Base-by-base conservation (phyloP, 139 green algal genomes). In the Chlorella sp. region DNA sequence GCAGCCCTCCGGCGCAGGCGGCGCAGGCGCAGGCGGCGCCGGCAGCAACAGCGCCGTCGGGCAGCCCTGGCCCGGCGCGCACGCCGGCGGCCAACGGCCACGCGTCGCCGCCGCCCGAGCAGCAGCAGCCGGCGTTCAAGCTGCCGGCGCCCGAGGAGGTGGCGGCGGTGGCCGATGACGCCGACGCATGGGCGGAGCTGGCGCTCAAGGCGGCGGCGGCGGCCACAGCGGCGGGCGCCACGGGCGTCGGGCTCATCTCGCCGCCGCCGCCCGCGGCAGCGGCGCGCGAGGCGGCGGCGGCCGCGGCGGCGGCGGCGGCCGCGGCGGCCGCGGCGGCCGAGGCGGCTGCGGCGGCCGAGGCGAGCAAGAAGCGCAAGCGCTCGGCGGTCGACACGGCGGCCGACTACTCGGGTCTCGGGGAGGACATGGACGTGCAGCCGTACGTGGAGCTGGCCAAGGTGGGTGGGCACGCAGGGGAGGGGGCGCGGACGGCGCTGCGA, bases 361-460 rank as follows among this genome's bases (percentile, higher is more conserved):
- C n/a, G n/a, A n/a, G 41, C n/a, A 56, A 71, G 42, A 71, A 71
- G 64, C 64, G 64, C 64, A 71, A 56, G 64, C 64, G 64, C 4
- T 8, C 42, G 14, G 43, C 64, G 25, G 64, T 41, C 27, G 59
- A 40, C 15, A 40, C 8, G 27, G 25, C 29, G 4, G 61, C 23
- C 2, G 61, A 8, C 35, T 6, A n/a, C n/a, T n/a, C n/a, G n/a
- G n/a, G n/a, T n/a, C n/a, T n/a, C n/a, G n/a, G n/a, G n/a, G n/a
- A 66, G 69, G 4, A 21, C 7, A 38, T 75, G 40, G 69, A 75
- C 15, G 6, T 75, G 38, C 27, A 11, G 3, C 38, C 38, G 27
- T 38, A 51, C 19, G 11, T 75, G 41, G 53, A 65, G 15, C 41
- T 75, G 38, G 69, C 69, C n/a, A n/a, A n/a, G n/a, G n/a, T n/a